Evolutionary conservation across 306 rosid species (phyloP), one percentile per base, ranked within the genome.

Genomic region (Castanea sativa): DNA sequence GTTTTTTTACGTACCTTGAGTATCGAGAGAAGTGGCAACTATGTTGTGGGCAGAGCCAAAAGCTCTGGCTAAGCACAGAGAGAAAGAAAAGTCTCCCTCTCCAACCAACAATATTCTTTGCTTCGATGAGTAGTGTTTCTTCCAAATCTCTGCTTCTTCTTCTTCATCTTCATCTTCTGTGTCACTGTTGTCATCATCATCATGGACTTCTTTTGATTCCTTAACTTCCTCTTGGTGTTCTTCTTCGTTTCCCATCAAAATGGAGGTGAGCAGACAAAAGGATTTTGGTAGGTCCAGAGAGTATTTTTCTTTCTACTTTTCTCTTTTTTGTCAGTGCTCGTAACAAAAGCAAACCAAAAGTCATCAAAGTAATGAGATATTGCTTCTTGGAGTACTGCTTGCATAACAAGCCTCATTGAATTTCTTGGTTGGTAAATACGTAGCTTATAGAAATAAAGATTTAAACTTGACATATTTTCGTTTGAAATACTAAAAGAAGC

Each of bases 11-110:
- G 61, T 53, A 92, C 96, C 94, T 15, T 87, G 86, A 12, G 94
- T 76, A 82, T 93, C 97, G n/a, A 88, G 91, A 45, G 89, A 87
- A 75, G 98, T 90, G 73, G 95, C 97, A 25, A 90, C 91, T 21
- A 93, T 81, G 79, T 89, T 93, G 70, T 83, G 85, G 55, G 83
- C 95, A 41, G 92, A 88, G 69, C 90, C 90, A 56, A 91, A 93
- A 68, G 80, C 84, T 3, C 55, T 80, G 30, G 97, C 95, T 56
- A 93, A 75, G 78, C 33, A 87, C 12, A 89, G 86, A 18, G 98
- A 80, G 79, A 93, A 90, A 32, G 97, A 91, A 76, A 93, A 91
- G 74, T 93, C 98, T 68, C 98, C 98, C 64, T 93, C 98, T 69
- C 98, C 97, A 38, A 93, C 91, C 69, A 93, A 69, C 20, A 91